Conservation (phyloP, 139 green algal species). For the Coelastrella sp. region DNA sequence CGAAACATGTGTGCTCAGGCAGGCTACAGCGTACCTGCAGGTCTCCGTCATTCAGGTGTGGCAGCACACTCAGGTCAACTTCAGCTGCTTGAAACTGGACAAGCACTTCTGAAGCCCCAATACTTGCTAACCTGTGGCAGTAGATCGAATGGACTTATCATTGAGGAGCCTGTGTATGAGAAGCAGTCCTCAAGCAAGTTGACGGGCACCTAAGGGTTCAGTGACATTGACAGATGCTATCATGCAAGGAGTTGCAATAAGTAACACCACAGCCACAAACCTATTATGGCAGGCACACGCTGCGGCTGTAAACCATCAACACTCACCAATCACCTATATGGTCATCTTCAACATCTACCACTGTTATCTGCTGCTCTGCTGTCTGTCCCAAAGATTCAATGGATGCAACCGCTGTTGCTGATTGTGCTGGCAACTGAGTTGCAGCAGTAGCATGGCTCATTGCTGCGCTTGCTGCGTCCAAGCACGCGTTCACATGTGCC, state of each 20-base stretch:
- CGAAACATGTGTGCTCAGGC: not conserved
- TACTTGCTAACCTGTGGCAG: conserved; percentile 39
- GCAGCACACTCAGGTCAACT: conserved; percentile 55
- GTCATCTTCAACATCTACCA: not conserved
- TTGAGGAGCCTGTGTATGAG: not conserved
- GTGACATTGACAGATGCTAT: too few relatives aligned
- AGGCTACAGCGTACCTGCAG: not conserved
- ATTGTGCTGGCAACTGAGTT: not conserved
- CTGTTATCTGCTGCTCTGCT: not conserved
- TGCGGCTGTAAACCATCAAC: too few relatives aligned
- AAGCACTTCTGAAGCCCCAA: conserved; percentile 33
- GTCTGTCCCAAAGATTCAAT: too few relatives aligned
- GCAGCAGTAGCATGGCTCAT: not conserved
- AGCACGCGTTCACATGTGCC: conserved; percentile 58
- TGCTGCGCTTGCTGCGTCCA: conserved; percentile 34
- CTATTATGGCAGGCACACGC: too few relatives aligned
- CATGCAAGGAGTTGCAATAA: too few relatives aligned
- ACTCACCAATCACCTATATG: not conserved
- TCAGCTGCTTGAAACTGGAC: conserved; percentile 52
- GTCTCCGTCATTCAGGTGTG: conserved; percentile 59
- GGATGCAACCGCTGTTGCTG: conserved; percentile 14
- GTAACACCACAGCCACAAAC: too few relatives aligned
- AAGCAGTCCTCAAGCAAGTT: not conserved
- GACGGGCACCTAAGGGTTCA: not conserved
- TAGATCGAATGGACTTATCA: not conserved